Base-by-base conservation (phyloP, 768 basidiomycete genomes). In the Macrolepiota albuminosa region DNA sequence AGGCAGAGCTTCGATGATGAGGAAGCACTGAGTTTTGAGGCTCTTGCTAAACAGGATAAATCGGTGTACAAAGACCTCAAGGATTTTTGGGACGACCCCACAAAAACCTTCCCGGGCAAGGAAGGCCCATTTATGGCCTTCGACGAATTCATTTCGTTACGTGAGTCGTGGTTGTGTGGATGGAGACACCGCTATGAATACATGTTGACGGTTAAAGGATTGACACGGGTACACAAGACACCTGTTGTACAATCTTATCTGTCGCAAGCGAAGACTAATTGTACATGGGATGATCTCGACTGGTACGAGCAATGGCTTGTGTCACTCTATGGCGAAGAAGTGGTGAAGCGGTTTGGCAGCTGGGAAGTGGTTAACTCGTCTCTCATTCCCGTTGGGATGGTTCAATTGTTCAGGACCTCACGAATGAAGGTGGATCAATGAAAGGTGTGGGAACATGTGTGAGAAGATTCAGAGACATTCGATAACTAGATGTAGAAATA, bases 361-460 rank as follows among this genome's bases (percentile, higher is more conserved):
- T 60, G 77, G 58, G 73, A 76, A 26, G 69, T 73, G 14, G 76
- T 80, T 8, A 76, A 80, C 64, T 65, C 74, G 4, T 70, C 67
- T 36, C 57, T 76, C 62, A 76, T 78, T 56, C 78, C 76, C 40
- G 68, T 76, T 29, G 75, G 74, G n/a, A 73, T 79, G 71, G 72
- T 77, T 29, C 67, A 75, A 51, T 59, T 76, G 47, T 77, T 75
- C 67, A 74, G 69, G 62, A 67, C 65, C 3, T 72, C 73, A 53
- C 69, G 69, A 60, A 70, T 73, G 49, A 68, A 69, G 58, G 63
- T 72, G 66, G 74, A 73, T 50, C 64, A 72, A 64, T 76, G 13
- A 29, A 43, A 16, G 21, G n/a, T 34, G 6, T 34, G 6, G 34
- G 6, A 34, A 4, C 7, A 34, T 18, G 40, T 42, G 0, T n/a